Evolutionary conservation across 257 asterid genomes (phyloP).

Genomic region (Solanum medicagineum): DNA sequence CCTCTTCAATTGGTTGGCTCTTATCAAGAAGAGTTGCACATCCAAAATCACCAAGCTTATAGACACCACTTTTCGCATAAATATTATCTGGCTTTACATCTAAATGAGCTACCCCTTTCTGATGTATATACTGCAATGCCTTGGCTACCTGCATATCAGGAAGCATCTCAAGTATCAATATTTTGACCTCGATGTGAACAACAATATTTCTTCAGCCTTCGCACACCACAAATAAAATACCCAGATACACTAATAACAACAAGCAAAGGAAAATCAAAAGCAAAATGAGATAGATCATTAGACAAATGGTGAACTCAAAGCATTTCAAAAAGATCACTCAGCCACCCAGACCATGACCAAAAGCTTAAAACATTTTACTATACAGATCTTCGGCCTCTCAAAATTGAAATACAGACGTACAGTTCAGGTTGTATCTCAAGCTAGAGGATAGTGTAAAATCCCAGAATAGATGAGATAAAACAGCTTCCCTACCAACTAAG

Average conservation of each 20-base stretch:
- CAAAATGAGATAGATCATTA: neutral
- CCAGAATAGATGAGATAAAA: neutral
- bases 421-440: neutral
- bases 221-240: neutral
- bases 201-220: neutral
- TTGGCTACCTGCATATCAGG: conserved; percentile 57
- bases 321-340: neutral
- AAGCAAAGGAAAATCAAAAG: neutral
- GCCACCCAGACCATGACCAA: neutral
- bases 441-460: neutral
- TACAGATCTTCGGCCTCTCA: neutral
- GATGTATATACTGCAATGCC: conserved; percentile 73
- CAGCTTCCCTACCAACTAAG: neutral
- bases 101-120: conserved; percentile 67
- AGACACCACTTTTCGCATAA: conserved; percentile 69
- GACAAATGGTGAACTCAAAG: neutral
- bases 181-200: neutral
- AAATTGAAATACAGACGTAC: neutral
- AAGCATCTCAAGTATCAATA: neutral
- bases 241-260: neutral
- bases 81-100: conserved; percentile 93
- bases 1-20: conserved; percentile 89
- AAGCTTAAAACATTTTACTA: neutral
- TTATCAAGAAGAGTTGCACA: conserved; percentile 72
- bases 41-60: conserved; percentile 94